A percentile compares a stretch with the other conserved stretches of the same genome.
Evolutionary conservation across 495 filamentous ascomycete genomes (phyloP).

Genomic region (Paragyromitra xinjiangensis): DNA sequence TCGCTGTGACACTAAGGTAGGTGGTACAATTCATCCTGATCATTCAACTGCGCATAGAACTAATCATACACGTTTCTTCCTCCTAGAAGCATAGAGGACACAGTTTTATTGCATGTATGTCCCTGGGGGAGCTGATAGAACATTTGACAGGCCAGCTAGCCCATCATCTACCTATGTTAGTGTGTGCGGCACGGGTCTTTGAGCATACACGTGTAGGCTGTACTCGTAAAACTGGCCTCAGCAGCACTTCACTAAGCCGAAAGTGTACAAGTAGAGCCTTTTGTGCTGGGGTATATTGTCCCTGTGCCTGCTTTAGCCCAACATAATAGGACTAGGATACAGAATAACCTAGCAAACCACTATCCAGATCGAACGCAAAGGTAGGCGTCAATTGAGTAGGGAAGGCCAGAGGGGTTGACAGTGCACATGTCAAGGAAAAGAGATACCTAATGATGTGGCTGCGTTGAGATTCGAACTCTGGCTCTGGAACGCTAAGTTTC

Average conservation of each 20-base stretch:
- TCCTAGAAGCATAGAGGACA: constrained; percentile 6
- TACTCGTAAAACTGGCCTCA: background rate
- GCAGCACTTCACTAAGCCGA: background rate
- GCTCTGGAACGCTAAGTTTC: constrained; percentile 3
- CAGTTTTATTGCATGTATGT: background rate
- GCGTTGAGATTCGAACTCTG: constrained; percentile 1
- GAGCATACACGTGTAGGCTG: background rate
- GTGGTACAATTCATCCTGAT: constrained; percentile 7
- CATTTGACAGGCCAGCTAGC: background rate
- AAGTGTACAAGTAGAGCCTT: background rate
- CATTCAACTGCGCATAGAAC: constrained; percentile 3
- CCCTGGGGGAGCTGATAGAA: background rate
- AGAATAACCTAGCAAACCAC: background rate
- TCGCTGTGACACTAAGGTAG: constrained; percentile 7
- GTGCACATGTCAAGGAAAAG: constrained; percentile 6
- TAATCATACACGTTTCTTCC: constrained; percentile 1
- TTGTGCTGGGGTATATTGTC: background rate
- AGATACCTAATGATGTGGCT: constrained; percentile 2
- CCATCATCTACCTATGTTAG: background rate
- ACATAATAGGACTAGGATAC: background rate
- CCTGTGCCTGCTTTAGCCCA: background rate
- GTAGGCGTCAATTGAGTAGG: background rate
- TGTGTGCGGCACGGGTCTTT: background rate
- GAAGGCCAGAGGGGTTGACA: background rate
- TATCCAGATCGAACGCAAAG: background rate